phyloP scores from a whole-genome alignment of 2,329 filamentous ascomycete species.

The Fusarium sp. region DNA sequence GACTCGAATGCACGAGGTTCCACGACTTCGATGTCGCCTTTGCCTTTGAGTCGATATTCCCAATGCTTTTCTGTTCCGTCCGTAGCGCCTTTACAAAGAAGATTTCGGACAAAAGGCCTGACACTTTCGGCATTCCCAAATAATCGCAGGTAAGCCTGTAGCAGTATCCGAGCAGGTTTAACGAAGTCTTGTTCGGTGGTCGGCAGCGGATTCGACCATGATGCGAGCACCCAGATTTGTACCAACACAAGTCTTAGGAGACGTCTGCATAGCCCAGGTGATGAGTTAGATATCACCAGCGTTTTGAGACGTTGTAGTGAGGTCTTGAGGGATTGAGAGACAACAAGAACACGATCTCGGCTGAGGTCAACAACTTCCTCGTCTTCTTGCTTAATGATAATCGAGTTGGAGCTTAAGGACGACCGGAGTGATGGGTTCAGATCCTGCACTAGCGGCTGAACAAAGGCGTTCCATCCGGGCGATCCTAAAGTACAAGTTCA shows the following conservation, averaged over 20 bases:
- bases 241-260: constrained; percentile 71
- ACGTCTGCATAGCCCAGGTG: constrained; percentile 75
- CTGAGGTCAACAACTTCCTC: constrained; percentile 64
- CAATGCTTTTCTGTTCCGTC: constrained; percentile 59
- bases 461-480: constrained; percentile 74
- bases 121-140: constrained; percentile 67
- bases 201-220: constrained; percentile 60
- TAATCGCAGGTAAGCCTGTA: constrained; percentile 72
- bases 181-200: constrained; percentile 58
- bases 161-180: constrained; percentile 63
- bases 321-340: constrained; percentile 61
- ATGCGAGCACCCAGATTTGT: constrained; percentile 74
- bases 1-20: constrained; percentile 46
- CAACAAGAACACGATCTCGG: constrained; percentile 61
- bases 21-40: constrained; percentile 68
- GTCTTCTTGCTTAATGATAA: constrained; percentile 46
- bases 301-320: constrained; percentile 70
- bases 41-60: constrained; percentile 63
- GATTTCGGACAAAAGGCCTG: constrained; percentile 64
- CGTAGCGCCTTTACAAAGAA: constrained; percentile 69
- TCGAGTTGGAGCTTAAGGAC: background rate
- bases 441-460: constrained; percentile 67
- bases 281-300: constrained; percentile 74
- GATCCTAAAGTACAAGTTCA: constrained; percentile 56
- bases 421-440: constrained; percentile 62